Percentiles rank a stretch among this genome's conserved stretches.
phyloP scores from a whole-genome alignment of 163 green algal genomes.

The Scenedesmus sp. region DNA sequence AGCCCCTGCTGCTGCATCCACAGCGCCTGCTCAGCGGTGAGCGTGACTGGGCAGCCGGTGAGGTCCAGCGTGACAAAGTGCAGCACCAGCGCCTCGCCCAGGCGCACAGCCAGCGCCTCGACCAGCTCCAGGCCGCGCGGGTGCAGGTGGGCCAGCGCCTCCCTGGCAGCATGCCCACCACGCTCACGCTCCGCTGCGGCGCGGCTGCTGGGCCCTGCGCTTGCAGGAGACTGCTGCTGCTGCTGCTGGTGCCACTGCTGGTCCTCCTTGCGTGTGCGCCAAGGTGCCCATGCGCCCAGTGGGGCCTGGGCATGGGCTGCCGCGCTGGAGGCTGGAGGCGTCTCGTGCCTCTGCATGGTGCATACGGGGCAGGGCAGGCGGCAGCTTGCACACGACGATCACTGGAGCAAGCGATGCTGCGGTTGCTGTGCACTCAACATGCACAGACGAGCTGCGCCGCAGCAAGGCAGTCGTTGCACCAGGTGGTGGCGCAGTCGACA shows the following conservation, averaged over 20 bases:
- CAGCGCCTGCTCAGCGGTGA: neutral
- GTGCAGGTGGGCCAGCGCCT: neutral
- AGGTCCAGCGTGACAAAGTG: slow-evolving; percentile 25
- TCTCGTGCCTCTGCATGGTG: slow-evolving; percentile 13
- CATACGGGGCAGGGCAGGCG: neutral
- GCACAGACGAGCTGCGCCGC: no score
- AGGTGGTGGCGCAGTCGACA: no score
- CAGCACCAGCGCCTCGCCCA: slow-evolving; percentile 9
- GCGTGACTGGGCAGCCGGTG: neutral
- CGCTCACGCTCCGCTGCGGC: neutral
- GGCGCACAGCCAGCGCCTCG: neutral
- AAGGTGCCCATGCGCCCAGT: slow-evolving; percentile 27
- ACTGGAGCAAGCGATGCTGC: no score
- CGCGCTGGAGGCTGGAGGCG: neutral
- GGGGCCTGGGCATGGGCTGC: neutral
- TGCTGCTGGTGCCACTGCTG: neutral
- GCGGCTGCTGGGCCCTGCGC: neutral
- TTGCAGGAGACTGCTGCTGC: neutral
- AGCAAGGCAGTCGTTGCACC: no score
- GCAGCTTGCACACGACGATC: neutral
- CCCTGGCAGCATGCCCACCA: neutral
- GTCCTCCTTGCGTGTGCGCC: slow-evolving; percentile 2
- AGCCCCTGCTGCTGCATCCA: neutral
- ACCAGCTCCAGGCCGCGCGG: neutral
- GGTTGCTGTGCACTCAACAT: no score